Base-by-base conservation (phyloP, 805 yeast genomes). In the Komagataella mondaviorum region DNA sequence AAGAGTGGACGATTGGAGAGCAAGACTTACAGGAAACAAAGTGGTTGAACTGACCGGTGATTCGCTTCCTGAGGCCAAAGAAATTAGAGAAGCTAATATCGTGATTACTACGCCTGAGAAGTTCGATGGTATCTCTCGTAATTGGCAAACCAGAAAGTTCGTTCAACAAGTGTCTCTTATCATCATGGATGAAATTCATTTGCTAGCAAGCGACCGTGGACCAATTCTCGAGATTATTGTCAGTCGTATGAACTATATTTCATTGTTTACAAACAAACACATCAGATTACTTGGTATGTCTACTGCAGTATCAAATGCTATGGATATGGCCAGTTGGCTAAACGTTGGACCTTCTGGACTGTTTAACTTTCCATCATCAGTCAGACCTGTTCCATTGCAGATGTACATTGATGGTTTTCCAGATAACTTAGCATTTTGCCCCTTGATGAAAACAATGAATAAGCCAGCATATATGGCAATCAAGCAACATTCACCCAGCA, bases 391-490 rank as follows among this genome's bases (percentile, higher is more conserved):
- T 49, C 95, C 95, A 2, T 69, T 86, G 52, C 85, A 86, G 59
- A 86, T 86, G 91, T 86, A 83, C 58, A 86, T 86, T 55, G 95
- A 86, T 61, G 95, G 95, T 0, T 86, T 83, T 59, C 90, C 89
- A 1, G 93, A 85, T 56, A 83, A 84, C 55, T 71, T 83, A 54
- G 89, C 88, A 1, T 85, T 86, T 60, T 81, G 89, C 58, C 88
- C 91, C 1, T 70, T 87, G 60, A 86, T 86, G 96, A 87, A 81
- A 70, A 85, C 81, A 20, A 87, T 79, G 93, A 88, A 82, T 72
- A 88, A 76, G 59, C 96, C 97, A 1, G 91, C 95, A 0, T 89
- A 85, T 60, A 78, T 84, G 83, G 96, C 96, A 0, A 89, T 89
- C 55, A 87, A 88, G 61, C 88, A 87, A 55, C 96, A 90, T 63